Evolutionary conservation across 352 stramenopile genomes (phyloP).

Genomic region (Saprolegnia diclina): DNA sequence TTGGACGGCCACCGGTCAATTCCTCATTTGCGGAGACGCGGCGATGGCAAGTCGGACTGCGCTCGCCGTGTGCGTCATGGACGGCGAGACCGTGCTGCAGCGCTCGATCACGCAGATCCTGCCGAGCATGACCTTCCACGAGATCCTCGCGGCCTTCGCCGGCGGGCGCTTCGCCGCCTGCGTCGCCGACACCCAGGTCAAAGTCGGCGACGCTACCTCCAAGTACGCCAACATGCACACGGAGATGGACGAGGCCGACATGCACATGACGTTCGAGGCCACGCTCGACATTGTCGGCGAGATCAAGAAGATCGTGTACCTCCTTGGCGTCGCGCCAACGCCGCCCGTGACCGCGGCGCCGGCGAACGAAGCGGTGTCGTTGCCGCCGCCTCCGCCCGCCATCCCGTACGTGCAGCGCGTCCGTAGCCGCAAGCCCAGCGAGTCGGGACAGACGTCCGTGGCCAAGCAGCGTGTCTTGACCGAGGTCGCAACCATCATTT

Average conservation of each 20-base stretch:
- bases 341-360: not conserved
- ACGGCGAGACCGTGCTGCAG: conserved; percentile 7
- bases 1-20: not conserved
- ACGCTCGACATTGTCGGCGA: conserved; percentile 4
- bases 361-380: not conserved
- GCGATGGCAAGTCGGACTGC: conserved; percentile 5
- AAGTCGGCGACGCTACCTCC: conserved; percentile 1
- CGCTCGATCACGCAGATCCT: conserved; percentile 14
- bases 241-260: conserved; percentile 12
- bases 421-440: not conserved
- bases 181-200: conserved; percentile 6
- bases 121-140: conserved; percentile 7
- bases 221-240: conserved; percentile 16
- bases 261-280: conserved; percentile 11
- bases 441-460: conserved; percentile 2
- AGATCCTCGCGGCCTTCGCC: conserved; percentile 6
- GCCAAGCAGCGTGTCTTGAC: not conserved
- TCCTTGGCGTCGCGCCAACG: not conserved
- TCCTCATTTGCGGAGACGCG: conserved; percentile 3
- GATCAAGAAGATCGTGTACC: conserved; percentile 14
- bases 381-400: not conserved
- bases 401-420: conserved; percentile 5
- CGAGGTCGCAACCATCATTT: conserved; percentile 1
- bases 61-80: conserved; percentile 14
- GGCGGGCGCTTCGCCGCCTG: not conserved